Conservation (phyloP, 495 filamentous ascomycete species). For the Cercophora sp. region DNA sequence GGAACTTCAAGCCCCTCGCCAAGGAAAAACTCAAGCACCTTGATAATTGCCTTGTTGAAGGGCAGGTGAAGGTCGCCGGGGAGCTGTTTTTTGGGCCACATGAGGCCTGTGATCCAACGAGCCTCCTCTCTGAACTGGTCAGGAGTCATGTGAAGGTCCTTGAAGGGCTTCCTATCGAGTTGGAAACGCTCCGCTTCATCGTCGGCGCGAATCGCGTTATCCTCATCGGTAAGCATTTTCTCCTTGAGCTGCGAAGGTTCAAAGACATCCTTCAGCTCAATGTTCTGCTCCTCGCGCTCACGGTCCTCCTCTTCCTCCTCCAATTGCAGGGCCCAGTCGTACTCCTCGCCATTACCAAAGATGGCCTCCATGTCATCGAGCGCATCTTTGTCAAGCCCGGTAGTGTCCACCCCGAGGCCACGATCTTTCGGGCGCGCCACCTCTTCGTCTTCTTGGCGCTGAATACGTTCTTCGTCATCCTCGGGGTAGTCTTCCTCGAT, state of each 20-base stretch:
- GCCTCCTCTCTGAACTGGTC: constrained; percentile 87
- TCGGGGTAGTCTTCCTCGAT: constrained; percentile 94
- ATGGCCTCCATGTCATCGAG: constrained; percentile 92
- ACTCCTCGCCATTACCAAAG: constrained; percentile 92
- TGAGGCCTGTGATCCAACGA: constrained; percentile 81
- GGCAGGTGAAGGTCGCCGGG: constrained; percentile 66
- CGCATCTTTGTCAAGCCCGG: constrained; percentile 83
- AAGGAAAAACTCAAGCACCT: constrained; percentile 92
- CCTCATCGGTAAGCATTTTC: constrained; percentile 90
- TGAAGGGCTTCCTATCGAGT: constrained; percentile 81
- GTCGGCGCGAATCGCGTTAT: constrained; percentile 77
- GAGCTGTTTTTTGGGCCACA: constrained; percentile 78
- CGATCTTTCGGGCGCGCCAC: constrained; percentile 68
- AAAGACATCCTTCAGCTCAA: constrained; percentile 97
- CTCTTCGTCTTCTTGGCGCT: constrained; percentile 79
- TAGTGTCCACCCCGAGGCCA: constrained; percentile 60
- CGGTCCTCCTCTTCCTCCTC: constrained; percentile 75
- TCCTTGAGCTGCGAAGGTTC: constrained; percentile 92
- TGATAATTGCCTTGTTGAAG: constrained; percentile 81
- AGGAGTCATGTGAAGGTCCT: constrained; percentile 65
- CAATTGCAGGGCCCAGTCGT: constrained; percentile 84
- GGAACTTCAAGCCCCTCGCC: constrained; percentile 91
- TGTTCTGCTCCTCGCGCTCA: constrained; percentile 59
- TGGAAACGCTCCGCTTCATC: constrained; percentile 96
- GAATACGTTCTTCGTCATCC: constrained; percentile 73